These are phyloP conservation scores for Lachancea meyersii DNA, from an alignment of 805 yeast genomes.

Conservation along the genomic window DNA sequence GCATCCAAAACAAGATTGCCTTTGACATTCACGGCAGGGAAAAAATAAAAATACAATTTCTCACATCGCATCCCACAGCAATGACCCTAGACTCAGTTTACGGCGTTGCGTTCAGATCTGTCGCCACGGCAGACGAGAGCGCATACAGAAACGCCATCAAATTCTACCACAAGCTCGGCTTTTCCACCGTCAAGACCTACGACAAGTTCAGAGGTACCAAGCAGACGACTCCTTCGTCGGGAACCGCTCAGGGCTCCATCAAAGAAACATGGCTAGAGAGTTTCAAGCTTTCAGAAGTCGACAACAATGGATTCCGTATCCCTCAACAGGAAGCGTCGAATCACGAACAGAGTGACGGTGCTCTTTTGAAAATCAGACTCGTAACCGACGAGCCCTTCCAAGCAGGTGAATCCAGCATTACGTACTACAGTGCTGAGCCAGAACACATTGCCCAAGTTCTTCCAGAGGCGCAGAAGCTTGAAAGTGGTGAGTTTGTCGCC, in stretches of 20 bases:
- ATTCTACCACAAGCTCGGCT: conserved; percentile 61
- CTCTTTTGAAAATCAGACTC: conserved; percentile 43
- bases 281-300: conserved; percentile 54
- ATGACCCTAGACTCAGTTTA: conserved; percentile 12
- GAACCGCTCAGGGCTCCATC: conserved; percentile 59
- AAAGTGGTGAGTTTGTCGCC: conserved; percentile 23
- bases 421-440: conserved; percentile 39
- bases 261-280: conserved; percentile 69
- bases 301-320: conserved; percentile 54
- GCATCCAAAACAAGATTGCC: no score
- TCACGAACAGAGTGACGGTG: conserved; percentile 40
- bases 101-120: conserved; percentile 53
- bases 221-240: conserved; percentile 36
- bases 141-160: conserved; percentile 42
- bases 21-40: no score
- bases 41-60: no score
- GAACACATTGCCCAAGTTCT: conserved; percentile 23
- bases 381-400: conserved; percentile 32
- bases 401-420: conserved; percentile 19
- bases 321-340: conserved; percentile 42
- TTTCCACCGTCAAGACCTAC: conserved; percentile 52
- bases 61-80: background rate
- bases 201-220: conserved; percentile 41
- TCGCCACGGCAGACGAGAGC: conserved; percentile 47
- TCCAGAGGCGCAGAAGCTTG: conserved; percentile 21